A percentile compares a stretch with the other conserved stretches of the same genome.
Evolutionary conservation across 495 filamentous ascomycete genomes (phyloP).

Genomic region (Xylaria telfairii): DNA sequence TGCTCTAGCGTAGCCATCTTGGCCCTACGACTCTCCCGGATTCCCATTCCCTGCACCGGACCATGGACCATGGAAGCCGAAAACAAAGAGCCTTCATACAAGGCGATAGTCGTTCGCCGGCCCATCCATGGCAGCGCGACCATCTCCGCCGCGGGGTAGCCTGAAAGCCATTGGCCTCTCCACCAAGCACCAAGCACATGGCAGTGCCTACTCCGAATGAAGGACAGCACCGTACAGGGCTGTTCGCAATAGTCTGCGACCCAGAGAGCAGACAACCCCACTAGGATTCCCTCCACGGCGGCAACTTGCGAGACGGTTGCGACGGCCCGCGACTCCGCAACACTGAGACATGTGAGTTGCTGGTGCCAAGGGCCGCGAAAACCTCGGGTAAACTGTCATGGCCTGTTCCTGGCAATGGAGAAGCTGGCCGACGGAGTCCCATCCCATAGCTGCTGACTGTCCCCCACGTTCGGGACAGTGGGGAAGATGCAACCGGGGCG

Average conservation of each 20-base stretch:
- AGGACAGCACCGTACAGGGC: slow-evolving; percentile 6
- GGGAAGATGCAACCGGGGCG: slow-evolving; percentile 3
- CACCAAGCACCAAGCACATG: slow-evolving; percentile 28
- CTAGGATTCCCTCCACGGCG: slow-evolving; percentile 37
- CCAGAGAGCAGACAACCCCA: slow-evolving; percentile 30
- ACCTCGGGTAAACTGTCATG: slow-evolving; percentile 16
- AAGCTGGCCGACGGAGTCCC: slow-evolving; percentile 20
- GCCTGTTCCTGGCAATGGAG: slow-evolving; percentile 1
- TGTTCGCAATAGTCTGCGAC: slow-evolving; percentile 21
- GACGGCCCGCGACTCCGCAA: slow-evolving; percentile 43
- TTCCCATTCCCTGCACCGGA: slow-evolving; percentile 57
- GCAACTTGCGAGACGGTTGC: slow-evolving; percentile 37
- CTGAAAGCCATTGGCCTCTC: slow-evolving; percentile 32
- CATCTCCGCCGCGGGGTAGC: slow-evolving; percentile 44
- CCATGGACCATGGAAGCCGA: slow-evolving; percentile 58
- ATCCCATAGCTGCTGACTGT: not conserved
- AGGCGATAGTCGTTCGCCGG: slow-evolving; percentile 12
- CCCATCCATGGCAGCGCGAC: slow-evolving; percentile 37
- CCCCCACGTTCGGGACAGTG: slow-evolving; percentile 13
- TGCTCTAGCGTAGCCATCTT: slow-evolving; percentile 22
- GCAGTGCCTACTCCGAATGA: slow-evolving; percentile 27
- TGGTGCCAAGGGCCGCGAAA: not conserved
- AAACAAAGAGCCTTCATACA: slow-evolving; percentile 40
- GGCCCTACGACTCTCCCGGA: slow-evolving; percentile 36
- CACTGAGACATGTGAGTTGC: slow-evolving; percentile 23